Evolutionary conservation across 108 stramenopile genomes (phyloP).

Genomic region (Mediolabrus comicus): DNA sequence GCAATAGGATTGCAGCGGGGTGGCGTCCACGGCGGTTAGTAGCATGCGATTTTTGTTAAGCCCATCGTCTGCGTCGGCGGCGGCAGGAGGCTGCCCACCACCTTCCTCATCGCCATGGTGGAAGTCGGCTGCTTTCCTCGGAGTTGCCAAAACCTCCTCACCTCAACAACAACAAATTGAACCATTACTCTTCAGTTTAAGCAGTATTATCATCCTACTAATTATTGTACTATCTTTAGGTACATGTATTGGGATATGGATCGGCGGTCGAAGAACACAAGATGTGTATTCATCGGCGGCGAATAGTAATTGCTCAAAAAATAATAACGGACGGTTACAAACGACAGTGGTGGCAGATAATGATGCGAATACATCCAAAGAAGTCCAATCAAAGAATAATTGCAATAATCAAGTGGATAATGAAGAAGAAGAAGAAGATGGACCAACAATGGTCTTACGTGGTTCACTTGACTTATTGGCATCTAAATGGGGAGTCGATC

Average conservation of each 20-base stretch:
- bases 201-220: not conserved
- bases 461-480: constrained; percentile 26
- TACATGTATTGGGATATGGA: not conserved
- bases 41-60: not conserved
- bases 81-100: not conserved
- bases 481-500: constrained; percentile 17
- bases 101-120: not conserved
- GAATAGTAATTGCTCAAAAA: too few species aligned
- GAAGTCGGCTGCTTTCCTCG: not conserved
- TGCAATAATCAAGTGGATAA: not conserved
- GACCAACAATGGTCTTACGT: constrained; percentile 26
- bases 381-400: not conserved
- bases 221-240: not conserved
- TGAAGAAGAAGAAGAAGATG: constrained; percentile 12
- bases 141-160: not conserved
- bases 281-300: not conserved
- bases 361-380: not conserved
- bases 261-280: not conserved
- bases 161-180: not conserved
- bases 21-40: not conserved
- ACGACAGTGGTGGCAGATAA: too few species aligned
- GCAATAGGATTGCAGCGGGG: not conserved
- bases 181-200: not conserved
- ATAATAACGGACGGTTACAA: not conserved
- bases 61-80: not conserved